phyloP scores from a whole-genome alignment of 1,284 basidiomycete genomes.

The Agroathelia rolfsii region DNA sequence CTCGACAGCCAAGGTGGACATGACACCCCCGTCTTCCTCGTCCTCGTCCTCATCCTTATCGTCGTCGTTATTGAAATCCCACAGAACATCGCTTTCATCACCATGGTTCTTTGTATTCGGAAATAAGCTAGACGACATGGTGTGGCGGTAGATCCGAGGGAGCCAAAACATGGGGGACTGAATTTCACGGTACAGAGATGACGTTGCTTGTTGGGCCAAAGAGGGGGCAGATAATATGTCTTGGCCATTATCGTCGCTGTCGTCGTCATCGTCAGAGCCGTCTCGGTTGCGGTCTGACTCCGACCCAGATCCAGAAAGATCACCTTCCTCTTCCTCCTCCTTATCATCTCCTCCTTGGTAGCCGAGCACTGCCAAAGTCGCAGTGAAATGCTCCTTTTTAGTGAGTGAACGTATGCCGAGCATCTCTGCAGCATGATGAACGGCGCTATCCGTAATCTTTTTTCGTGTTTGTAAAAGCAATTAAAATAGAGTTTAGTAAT shows the following conservation, averaged over 20 bases:
- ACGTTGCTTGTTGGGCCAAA: conserved; percentile 9
- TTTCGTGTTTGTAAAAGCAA: conserved; percentile 30
- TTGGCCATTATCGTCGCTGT: conserved; percentile 6
- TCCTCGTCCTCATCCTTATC: too few species aligned
- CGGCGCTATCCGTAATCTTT: too few species aligned
- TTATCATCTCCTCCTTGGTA: conserved; percentile 3
- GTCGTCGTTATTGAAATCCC: too few species aligned
- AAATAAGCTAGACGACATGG: too few species aligned
- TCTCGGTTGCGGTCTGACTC: conserved; percentile 11
- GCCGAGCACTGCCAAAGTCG: conserved; percentile 15
- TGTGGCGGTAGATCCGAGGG: too few species aligned
- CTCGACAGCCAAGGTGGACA: too few species aligned
- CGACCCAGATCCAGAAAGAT: conserved; percentile 3
- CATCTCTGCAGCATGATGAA: conserved; percentile 35
- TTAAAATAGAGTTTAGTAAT: conserved; percentile 17
- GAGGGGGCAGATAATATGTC: conserved; percentile 9
- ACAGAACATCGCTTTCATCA: too few species aligned
- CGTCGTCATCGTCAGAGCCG: conserved; percentile 7
- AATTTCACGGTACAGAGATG: conserved; percentile 14
- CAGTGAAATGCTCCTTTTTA: conserved; percentile 26
- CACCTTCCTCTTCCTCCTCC: conserved; percentile 3
- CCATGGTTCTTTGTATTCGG: too few species aligned
- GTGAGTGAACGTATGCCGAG: conserved; percentile 22
- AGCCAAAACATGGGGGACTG: conserved; percentile 20
- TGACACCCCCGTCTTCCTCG: too few species aligned